These are phyloP conservation scores for Penicillium waksmanii DNA, from an alignment of 495 filamentous ascomycete genomes.

Conservation along the genomic window DNA sequence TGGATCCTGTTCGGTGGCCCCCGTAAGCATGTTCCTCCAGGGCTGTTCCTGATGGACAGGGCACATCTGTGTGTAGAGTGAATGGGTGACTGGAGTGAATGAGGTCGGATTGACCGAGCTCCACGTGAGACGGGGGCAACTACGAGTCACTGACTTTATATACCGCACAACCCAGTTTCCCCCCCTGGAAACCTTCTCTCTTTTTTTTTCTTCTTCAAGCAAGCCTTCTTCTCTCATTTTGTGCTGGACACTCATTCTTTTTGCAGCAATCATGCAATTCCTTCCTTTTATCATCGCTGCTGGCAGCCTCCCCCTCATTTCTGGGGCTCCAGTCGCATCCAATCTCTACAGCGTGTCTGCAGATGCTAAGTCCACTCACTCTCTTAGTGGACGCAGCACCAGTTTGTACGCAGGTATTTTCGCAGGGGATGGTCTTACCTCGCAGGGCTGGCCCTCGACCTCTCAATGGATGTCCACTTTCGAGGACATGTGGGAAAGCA, in stretches of 20 bases:
- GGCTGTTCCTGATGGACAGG: not conserved
- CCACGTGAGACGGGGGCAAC: not conserved
- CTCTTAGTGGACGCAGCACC: constrained; percentile 27
- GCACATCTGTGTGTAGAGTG: not conserved
- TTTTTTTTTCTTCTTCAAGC: constrained; percentile 25
- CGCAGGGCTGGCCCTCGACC: constrained; percentile 29
- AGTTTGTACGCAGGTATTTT: constrained; percentile 23
- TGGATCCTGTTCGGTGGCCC: not conserved
- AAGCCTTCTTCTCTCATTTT: constrained; percentile 30
- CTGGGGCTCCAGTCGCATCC: constrained; percentile 29
- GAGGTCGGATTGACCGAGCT: constrained; percentile 5
- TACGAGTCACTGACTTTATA: constrained; percentile 13
- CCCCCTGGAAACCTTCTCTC: not conserved
- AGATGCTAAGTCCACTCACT: constrained; percentile 18
- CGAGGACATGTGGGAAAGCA: constrained; percentile 37
- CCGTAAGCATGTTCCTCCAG: constrained; percentile 8
- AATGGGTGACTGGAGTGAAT: not conserved
- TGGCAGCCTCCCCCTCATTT: constrained; percentile 39
- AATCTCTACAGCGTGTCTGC: constrained; percentile 21
- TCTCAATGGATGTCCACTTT: constrained; percentile 23
- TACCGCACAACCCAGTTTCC: constrained; percentile 5
- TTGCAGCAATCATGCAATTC: constrained; percentile 28
- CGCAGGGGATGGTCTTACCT: constrained; percentile 24
- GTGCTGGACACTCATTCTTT: constrained; percentile 30
- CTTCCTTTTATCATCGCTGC: constrained; percentile 36